phyloP scores from a whole-genome alignment of 352 stramenopile species.

The Phytophthora kernoviae region DNA sequence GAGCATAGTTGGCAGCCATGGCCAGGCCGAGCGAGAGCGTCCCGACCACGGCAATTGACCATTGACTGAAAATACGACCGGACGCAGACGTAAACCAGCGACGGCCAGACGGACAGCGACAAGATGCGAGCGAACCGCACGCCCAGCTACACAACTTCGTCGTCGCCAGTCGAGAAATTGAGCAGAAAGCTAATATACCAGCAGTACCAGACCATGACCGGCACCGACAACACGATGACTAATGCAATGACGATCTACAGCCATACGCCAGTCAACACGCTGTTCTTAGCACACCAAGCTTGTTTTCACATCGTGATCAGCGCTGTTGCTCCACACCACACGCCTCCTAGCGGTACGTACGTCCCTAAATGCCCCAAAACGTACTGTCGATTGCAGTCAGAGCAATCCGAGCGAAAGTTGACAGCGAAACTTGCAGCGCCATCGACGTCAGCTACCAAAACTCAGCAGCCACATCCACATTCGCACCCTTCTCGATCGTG shows the following conservation, averaged over 20 bases:
- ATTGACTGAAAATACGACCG: conserved; percentile 87
- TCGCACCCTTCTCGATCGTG: conserved; percentile 27
- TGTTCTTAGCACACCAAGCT: conserved; percentile 74
- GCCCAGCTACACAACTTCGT: conserved; percentile 65
- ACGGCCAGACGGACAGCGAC: conserved; percentile 76
- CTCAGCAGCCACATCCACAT: conserved; percentile 63
- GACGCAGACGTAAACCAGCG: conserved; percentile 77
- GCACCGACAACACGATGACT: conserved; percentile 46
- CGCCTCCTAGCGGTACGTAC: conserved; percentile 62
- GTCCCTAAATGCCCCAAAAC: conserved; percentile 84
- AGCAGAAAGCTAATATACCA: conserved; percentile 61
- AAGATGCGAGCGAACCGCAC: conserved; percentile 77
- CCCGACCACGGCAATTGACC: conserved; percentile 71
- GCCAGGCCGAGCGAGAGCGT: conserved; percentile 71
- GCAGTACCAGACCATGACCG: conserved; percentile 65
- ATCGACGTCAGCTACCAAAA: conserved; percentile 74
- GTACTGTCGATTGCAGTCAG: conserved; percentile 80
- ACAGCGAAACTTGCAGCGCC: conserved; percentile 80
- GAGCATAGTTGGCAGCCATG: conserved; percentile 63
- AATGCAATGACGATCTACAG: conserved; percentile 72
- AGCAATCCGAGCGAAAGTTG: conserved; percentile 76
- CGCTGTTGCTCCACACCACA: conserved; percentile 78
- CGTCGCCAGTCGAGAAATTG: conserved; percentile 59
- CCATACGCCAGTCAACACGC: conserved; percentile 66
- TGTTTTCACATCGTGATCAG: conserved; percentile 81